phyloP scores from a whole-genome alignment of 306 rosid species.

The Abrus pulchellus region DNA sequence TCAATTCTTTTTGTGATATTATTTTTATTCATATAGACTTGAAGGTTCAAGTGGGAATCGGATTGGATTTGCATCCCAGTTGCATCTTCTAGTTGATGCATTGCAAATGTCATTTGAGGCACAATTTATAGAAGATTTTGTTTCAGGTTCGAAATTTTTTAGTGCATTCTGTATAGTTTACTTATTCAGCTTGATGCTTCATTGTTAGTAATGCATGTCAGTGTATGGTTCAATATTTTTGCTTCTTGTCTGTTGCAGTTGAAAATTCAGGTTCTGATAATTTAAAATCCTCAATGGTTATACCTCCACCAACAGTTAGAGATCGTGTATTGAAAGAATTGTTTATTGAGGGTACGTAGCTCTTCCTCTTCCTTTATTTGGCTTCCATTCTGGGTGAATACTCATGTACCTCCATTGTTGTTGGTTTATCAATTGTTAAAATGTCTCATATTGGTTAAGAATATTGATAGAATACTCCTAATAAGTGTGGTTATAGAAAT shows the following conservation, averaged over 20 bases:
- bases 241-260: constrained; percentile 62
- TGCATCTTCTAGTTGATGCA: constrained; percentile 75
- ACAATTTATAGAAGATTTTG: constrained; percentile 93
- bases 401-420: constrained; percentile 1
- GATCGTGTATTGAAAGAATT: constrained; percentile 94
- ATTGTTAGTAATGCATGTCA: constrained; percentile 44
- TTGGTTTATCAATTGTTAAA: constrained; percentile 35
- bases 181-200: constrained; percentile 47
- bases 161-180: constrained; percentile 25
- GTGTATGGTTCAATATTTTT: constrained; percentile 29
- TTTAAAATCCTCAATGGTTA: constrained; percentile 71
- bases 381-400: constrained; percentile 40
- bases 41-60: constrained; percentile 68
- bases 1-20: background rate
- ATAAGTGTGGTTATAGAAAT: background rate
- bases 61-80: constrained; percentile 88
- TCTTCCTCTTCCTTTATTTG: constrained; percentile 42
- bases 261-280: constrained; percentile 82
- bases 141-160: constrained; percentile 75
- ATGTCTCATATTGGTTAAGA: constrained; percentile 6
- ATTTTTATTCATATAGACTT: constrained; percentile 59
- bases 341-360: constrained; percentile 78
- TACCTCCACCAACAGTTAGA: constrained; percentile 91
- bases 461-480: background rate
- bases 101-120: constrained; percentile 87